A percentile compares a stretch with the other conserved stretches of the same genome.
Conservation (phyloP, 75 land plant genomes). For the Chamaecyparis obtusa region DNA sequence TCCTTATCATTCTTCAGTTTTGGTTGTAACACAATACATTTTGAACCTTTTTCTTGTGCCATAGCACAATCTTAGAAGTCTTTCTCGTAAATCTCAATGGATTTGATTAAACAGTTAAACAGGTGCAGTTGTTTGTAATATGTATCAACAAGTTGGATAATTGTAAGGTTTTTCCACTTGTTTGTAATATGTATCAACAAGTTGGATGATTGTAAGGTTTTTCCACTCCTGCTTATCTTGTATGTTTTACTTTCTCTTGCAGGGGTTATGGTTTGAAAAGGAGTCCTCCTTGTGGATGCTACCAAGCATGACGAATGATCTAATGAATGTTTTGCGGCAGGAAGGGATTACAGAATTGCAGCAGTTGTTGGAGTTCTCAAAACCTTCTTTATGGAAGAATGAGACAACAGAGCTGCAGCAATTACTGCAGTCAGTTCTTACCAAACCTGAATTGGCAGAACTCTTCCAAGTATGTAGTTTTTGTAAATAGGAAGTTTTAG, state of each 20-base stretch:
- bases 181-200: too few species aligned
- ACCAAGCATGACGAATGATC: slow-evolving; percentile 64
- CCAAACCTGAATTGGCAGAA: slow-evolving; percentile 6
- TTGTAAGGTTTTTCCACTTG: not conserved
- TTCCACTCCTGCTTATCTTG: not conserved
- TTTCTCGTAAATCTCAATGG: not conserved
- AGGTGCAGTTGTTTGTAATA: not conserved
- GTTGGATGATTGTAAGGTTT: not conserved
- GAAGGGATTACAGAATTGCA: slow-evolving; percentile 46
- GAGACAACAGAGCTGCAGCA: slow-evolving; percentile 22
- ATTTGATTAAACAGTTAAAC: not conserved
- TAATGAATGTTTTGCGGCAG: slow-evolving; percentile 32
- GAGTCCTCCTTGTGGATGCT: slow-evolving; percentile 70
- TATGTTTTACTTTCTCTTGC: not conserved
- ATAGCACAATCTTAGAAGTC: not conserved
- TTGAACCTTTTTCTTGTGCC: too few species aligned
- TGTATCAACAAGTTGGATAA: not conserved
- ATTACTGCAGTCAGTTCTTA: slow-evolving; percentile 30
- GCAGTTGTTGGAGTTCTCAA: slow-evolving; percentile 51
- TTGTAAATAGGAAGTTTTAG: not conserved
- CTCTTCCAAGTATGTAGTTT: slow-evolving; percentile 6
- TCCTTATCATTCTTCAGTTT: too few species aligned
- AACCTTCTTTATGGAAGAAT: not conserved
- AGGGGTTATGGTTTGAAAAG: slow-evolving; percentile 83
- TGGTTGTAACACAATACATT: too few species aligned